These are phyloP conservation scores for Microglena sp. DNA, from an alignment of 139 green algal species.

Conservation along the genomic window DNA sequence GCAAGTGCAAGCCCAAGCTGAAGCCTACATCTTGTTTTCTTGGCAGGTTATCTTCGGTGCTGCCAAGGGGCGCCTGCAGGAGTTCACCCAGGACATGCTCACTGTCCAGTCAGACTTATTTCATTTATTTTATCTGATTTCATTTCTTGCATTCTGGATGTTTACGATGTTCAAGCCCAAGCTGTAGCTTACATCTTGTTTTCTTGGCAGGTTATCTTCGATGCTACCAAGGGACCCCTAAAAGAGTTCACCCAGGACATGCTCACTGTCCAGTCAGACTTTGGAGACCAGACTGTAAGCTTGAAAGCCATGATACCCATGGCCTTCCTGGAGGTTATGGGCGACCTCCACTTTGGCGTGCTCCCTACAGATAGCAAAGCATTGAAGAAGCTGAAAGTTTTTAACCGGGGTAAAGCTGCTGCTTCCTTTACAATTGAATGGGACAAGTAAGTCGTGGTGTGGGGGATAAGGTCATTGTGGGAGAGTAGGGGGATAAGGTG, in stretches of 20 bases:
- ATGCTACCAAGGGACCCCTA: too few relatives aligned
- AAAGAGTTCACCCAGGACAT: slow-evolving; percentile 24
- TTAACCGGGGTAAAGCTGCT: slow-evolving; percentile 18
- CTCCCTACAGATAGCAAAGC: slow-evolving; percentile 31
- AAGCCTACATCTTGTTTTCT: too few relatives aligned
- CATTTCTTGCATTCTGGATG: too few relatives aligned
- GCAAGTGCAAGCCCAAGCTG: too few relatives aligned
- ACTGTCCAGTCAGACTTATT: slow-evolving; percentile 26
- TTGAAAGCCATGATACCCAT: slow-evolving; percentile 13
- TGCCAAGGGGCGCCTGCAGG: too few relatives aligned
- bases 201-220: too few relatives aligned
- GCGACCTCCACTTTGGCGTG: slow-evolving; percentile 35
- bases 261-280: slow-evolving; percentile 26
- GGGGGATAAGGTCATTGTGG: neutral
- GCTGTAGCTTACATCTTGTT: too few relatives aligned
- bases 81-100: slow-evolving; percentile 25
- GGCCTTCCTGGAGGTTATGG: slow-evolving; percentile 15
- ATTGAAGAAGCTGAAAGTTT: slow-evolving; percentile 22
- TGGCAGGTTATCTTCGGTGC: too few relatives aligned
- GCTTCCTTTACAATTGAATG: slow-evolving; percentile 20
- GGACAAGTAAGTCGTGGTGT: slow-evolving; percentile 10
- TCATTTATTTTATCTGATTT: too few relatives aligned
- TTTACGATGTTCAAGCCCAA: too few relatives aligned
- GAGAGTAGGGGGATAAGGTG: neutral
- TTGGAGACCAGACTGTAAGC: slow-evolving; percentile 17